Evolutionary conservation across 2,329 filamentous ascomycete genomes (phyloP).

Genomic region (Aspergillus pseudonomiae): DNA sequence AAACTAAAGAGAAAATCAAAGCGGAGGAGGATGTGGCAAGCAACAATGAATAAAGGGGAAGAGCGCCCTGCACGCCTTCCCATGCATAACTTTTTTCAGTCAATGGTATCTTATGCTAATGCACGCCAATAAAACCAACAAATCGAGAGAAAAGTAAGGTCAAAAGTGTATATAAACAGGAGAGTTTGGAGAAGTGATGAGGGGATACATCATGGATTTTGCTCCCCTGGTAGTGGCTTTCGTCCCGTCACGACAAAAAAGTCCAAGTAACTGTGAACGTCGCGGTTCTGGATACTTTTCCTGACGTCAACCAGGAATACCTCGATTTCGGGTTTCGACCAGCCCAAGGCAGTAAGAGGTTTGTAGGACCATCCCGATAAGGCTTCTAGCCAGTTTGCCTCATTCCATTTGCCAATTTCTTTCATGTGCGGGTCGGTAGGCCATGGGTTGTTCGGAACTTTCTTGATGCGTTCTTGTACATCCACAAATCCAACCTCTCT

Average conservation of each 20-base stretch:
- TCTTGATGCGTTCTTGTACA: conserved; percentile 55
- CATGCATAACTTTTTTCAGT: conserved; percentile 26
- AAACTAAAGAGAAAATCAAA: not conserved
- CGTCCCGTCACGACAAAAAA: conserved; percentile 43
- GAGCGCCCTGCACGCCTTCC: conserved; percentile 24
- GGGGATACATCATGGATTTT: not conserved
- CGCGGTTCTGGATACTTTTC: conserved; percentile 43
- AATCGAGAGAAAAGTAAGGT: conserved; percentile 19
- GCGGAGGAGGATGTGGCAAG: not conserved
- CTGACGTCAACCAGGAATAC: conserved; percentile 50
- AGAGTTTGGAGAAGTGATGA: not conserved
- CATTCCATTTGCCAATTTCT: conserved; percentile 53
- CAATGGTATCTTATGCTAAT: conserved; percentile 36
- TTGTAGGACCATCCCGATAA: conserved; percentile 50
- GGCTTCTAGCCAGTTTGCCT: conserved; percentile 49
- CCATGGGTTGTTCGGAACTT: conserved; percentile 58
- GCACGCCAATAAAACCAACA: conserved; percentile 17
- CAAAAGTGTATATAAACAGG: conserved; percentile 1
- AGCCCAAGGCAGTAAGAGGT: conserved; percentile 45
- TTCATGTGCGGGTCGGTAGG: conserved; percentile 51
- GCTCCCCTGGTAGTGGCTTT: conserved; percentile 33
- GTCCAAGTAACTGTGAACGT: conserved; percentile 46
- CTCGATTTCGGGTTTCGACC: conserved; percentile 50
- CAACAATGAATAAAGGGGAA: conserved; percentile 4
- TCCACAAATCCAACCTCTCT: conserved; percentile 61